Conservation (phyloP, 2,329 filamentous ascomycete species). For the Aspergillus puulaauensis region DNA sequence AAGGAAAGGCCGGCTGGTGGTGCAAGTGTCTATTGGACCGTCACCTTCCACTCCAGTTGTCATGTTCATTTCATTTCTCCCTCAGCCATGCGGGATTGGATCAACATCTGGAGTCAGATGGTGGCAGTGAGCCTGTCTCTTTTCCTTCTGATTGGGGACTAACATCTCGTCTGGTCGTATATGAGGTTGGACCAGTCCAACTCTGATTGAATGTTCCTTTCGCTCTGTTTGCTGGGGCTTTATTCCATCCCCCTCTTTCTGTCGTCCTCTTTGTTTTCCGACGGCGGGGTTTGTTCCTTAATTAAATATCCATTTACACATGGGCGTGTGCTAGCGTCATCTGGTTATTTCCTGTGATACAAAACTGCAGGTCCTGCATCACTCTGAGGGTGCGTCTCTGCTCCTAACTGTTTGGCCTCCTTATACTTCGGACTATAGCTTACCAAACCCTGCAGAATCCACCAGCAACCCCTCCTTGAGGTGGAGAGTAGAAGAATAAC, state of each 20-base stretch:
- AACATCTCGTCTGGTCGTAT: background rate
- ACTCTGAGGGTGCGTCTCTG: background rate
- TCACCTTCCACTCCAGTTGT: background rate
- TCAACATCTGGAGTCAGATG: conserved; percentile 1
- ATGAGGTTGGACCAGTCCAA: background rate
- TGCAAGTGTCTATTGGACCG: background rate
- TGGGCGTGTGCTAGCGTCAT: background rate
- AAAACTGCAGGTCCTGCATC: background rate
- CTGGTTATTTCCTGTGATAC: background rate
- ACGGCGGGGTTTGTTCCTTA: background rate
- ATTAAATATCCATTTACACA: background rate
- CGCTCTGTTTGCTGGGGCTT: background rate
- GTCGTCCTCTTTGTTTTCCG: background rate
- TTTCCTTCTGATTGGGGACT: conserved; percentile 4
- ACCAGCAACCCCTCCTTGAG: background rate
- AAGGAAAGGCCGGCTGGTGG: background rate
- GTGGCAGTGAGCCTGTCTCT: conserved; percentile 3
- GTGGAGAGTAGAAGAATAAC: background rate
- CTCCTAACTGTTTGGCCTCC: background rate
- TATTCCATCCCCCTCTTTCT: conserved; percentile 1
- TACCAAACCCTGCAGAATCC: background rate
- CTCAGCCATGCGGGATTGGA: conserved; percentile 3
- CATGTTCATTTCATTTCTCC: background rate
- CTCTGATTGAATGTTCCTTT: background rate
- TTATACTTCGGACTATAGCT: background rate